These are phyloP conservation scores for Larix sibirica DNA, from an alignment of 83 land plant genomes.

Conservation along the genomic window DNA sequence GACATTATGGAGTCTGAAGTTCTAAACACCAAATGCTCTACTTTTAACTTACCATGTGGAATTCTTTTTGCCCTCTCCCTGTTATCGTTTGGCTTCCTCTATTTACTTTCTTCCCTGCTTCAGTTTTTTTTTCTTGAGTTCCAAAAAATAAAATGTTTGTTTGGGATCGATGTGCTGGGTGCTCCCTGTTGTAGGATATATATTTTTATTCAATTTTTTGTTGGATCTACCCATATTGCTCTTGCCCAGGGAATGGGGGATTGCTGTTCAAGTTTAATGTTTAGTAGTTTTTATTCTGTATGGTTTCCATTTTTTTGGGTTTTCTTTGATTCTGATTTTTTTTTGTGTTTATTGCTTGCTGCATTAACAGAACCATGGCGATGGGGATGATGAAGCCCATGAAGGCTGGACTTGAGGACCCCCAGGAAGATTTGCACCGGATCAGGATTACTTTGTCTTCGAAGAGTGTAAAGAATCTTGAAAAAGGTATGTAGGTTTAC, in stretches of 20 bases:
- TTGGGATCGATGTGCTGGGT: no score
- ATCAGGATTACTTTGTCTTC: constrained; percentile 90
- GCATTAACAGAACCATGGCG: constrained; percentile 36
- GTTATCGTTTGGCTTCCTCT: no score
- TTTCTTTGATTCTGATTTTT: background rate
- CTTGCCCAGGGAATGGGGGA: background rate
- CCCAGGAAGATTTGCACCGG: constrained; percentile 66
- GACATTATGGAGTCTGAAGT: background rate
- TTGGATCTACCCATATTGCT: background rate
- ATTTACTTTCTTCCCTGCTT: no score
- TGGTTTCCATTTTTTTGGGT: background rate
- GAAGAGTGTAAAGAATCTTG: constrained; percentile 90
- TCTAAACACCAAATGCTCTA: no score
- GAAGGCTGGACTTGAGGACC: constrained; percentile 77
- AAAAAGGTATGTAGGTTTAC: constrained; percentile 54
- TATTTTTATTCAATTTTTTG: background rate
- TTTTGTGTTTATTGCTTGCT: background rate
- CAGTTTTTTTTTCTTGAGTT: no score
- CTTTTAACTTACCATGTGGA: no score
- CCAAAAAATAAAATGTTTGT: no score
- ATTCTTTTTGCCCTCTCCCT: no score
- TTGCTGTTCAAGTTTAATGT: background rate
- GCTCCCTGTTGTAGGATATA: no score
- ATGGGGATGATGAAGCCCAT: constrained; percentile 61
- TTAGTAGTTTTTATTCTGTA: background rate